Conservation (phyloP, 306 rosid species). For the Fagus crenata region DNA sequence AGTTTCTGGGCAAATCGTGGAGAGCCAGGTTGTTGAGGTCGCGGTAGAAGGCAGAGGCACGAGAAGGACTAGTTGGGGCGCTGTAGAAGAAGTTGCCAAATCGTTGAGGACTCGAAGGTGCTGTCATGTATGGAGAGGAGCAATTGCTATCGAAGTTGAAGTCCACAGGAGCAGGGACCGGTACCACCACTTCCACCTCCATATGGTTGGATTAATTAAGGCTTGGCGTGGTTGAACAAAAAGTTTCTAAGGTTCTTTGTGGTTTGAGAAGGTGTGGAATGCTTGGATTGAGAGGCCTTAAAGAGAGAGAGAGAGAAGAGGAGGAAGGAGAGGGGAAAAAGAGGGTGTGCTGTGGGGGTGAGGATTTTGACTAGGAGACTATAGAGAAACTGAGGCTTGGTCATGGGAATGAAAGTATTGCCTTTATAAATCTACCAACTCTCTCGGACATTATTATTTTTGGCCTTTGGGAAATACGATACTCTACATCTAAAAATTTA, state of each 20-base stretch:
- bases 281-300: conserved; percentile 29
- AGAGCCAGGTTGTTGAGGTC: conserved; percentile 21
- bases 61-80: conserved; percentile 86
- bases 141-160: conserved; percentile 76
- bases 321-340: background rate
- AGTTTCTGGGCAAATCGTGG: conserved; percentile 6
- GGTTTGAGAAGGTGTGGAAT: conserved; percentile 29
- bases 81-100: conserved; percentile 64
- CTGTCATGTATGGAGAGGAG: conserved; percentile 86
- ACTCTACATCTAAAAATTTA: too few species aligned
- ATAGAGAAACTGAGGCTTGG: background rate
- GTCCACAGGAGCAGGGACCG: conserved; percentile 30
- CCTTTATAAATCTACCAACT: conserved; percentile 29
- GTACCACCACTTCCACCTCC: conserved; percentile 42
- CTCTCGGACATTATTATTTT: conserved; percentile 13
- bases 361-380: conserved; percentile 30
- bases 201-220: conserved; percentile 1
- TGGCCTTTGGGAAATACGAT: too few species aligned
- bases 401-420: conserved; percentile 33
- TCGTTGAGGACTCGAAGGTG: conserved; percentile 86
- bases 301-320: conserved; percentile 14
- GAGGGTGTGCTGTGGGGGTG: conserved; percentile 25
- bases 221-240: background rate
- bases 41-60: conserved; percentile 40
- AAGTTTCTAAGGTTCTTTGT: background rate